Evolutionary conservation across 768 basidiomycete genomes (phyloP), one percentile per base, ranked within the genome.

Genomic region (Symmetrospora coprosmae): DNA sequence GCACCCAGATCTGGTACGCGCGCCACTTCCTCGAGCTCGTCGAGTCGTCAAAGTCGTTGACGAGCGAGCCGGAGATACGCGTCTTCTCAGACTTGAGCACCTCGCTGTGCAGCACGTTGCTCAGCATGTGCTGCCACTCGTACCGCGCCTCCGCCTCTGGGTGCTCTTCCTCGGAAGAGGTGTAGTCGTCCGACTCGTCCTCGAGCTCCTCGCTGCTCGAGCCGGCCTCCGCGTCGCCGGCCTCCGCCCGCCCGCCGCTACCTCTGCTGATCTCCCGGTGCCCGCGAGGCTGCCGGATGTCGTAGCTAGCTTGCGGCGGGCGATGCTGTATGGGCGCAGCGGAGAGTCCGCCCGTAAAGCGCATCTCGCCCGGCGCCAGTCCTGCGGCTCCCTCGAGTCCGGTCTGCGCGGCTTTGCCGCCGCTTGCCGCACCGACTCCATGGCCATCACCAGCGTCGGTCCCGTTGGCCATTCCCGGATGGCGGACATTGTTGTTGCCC

Each of bases 51-150:
- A 47, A 21, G 73, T 83, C 79, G 73, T 83, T 82, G 60, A 84
- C 81, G 49, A 88, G 75, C 16, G 82, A 85, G 46, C 82, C 82
- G 28, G 85, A 85, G 62, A 96, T 90, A 59, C 94, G 81, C 25
- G 85, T 86, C 74, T 89, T 94, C 75, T 97, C 94, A 0, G 87
- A 85, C 71, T 85, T 87, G 65, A 99, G 80, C 11, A 99, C 89
- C 68, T 97, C 91, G 9, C 94, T 91, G 30, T 81, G 81, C 45
- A 99, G 78, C 25, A 97, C 92, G 30, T 90, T 92, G 13, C 87
- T 81, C 31, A 97, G 80, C 82, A 96, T 85, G 17, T 84, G 84
- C 72, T 91, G 89, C 94, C 94, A 97, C 73, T 94, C 90, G 47
- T 91, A 73, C 27, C 91, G 75, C 1, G 85, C 83, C 39, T 81